Percentiles rank a stretch among this genome's conserved stretches.
These are phyloP conservation scores for Diplodia corticola DNA, from an alignment of 2,329 filamentous ascomycete genomes.

Conservation along the genomic window DNA sequence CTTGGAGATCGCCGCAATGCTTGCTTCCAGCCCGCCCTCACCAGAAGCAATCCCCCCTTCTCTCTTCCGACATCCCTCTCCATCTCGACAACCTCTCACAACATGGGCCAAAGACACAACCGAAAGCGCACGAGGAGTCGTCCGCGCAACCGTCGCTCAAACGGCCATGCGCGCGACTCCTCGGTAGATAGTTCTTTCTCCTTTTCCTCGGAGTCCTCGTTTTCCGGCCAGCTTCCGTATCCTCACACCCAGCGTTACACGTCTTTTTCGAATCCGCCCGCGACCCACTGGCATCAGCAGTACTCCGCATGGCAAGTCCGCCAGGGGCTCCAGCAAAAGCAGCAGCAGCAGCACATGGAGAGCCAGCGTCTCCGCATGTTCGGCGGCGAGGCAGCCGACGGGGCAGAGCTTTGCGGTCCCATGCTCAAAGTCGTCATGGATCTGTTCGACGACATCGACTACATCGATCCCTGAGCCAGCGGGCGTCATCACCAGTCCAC, in stretches of 20 bases:
- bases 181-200: conserved; percentile 10
- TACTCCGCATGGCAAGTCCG: conserved; percentile 41
- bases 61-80: background rate
- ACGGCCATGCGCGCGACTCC: conserved; percentile 25
- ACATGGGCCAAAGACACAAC: conserved; percentile 48
- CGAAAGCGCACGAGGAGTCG: conserved; percentile 46
- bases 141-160: conserved; percentile 41
- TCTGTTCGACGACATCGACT: conserved; percentile 48
- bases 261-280: conserved; percentile 24
- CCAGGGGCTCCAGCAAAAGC: conserved; percentile 28
- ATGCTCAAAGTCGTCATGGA: conserved; percentile 51
- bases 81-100: background rate
- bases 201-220: conserved; percentile 30
- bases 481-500: background rate
- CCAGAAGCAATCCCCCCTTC: conserved; percentile 1
- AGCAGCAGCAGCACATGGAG: conserved; percentile 28
- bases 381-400: conserved; percentile 46
- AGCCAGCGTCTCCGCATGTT: conserved; percentile 45
- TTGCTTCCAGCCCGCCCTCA: background rate
- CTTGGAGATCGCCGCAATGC: background rate
- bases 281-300: conserved; percentile 40
- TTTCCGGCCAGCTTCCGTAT: conserved; percentile 36
- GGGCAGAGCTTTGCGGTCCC: conserved; percentile 44
- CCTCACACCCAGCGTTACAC: conserved; percentile 27
- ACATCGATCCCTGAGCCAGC: conserved; percentile 41